These are phyloP conservation scores for Pseudogymnoascus sp. DNA, from an alignment of 2,329 filamentous ascomycete species.

Conservation along the genomic window DNA sequence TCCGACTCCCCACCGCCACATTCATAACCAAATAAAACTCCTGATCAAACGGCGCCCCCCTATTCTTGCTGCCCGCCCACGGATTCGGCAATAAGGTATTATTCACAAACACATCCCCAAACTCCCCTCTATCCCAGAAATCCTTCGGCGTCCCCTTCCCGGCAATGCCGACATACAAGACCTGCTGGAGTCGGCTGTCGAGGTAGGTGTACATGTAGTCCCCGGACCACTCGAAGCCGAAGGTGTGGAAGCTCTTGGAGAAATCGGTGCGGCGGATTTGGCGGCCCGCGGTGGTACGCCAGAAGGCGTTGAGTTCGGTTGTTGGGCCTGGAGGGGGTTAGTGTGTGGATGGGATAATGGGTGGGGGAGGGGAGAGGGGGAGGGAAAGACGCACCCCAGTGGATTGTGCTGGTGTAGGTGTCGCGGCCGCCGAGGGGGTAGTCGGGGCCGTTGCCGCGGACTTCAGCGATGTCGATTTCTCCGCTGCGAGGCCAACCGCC, in stretches of 20 bases:
- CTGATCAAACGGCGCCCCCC: slow-evolving; percentile 47
- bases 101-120: slow-evolving; percentile 37
- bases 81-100: slow-evolving; percentile 39
- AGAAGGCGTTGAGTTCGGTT: slow-evolving; percentile 24
- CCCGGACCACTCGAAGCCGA: slow-evolving; percentile 47
- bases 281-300: slow-evolving; percentile 30
- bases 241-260: slow-evolving; percentile 43
- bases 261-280: slow-evolving; percentile 36
- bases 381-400: slow-evolving; percentile 40
- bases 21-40: slow-evolving; percentile 46
- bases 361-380: slow-evolving; percentile 8
- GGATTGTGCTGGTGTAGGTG: slow-evolving; percentile 38
- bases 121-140: slow-evolving; percentile 40
- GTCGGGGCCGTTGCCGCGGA: slow-evolving; percentile 40
- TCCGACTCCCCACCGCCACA: slow-evolving; percentile 44
- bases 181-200: slow-evolving; percentile 39
- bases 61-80: slow-evolving; percentile 32
- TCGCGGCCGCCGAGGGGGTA: slow-evolving; percentile 39
- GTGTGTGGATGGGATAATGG: slow-evolving; percentile 13
- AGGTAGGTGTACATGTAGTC: slow-evolving; percentile 50
- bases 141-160: slow-evolving; percentile 23
- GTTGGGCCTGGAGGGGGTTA: slow-evolving; percentile 31
- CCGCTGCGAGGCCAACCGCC: slow-evolving; percentile 46
- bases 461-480: slow-evolving; percentile 49
- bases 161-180: slow-evolving; percentile 36